Percentiles rank a stretch among this genome's conserved stretches.
These are phyloP conservation scores for Ascochyta viciae-villosae DNA, from an alignment of 2,329 filamentous ascomycete genomes.

Conservation along the genomic window DNA sequence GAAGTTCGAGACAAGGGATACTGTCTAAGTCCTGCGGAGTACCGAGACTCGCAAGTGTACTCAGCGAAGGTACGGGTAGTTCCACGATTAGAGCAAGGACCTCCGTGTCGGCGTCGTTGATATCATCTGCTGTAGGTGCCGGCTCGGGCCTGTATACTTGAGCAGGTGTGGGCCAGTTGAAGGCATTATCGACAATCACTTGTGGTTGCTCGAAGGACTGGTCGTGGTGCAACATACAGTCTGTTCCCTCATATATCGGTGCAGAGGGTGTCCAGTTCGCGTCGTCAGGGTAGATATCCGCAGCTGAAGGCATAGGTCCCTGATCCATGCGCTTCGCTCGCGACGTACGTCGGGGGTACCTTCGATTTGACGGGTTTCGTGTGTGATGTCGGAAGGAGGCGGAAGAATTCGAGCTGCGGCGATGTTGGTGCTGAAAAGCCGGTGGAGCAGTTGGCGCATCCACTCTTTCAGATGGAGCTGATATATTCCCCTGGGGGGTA, in stretches of 20 bases:
- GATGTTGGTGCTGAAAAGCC: neutral
- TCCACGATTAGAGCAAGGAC: conserved; percentile 17
- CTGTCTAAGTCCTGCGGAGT: neutral
- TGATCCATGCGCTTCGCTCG: conserved; percentile 37
- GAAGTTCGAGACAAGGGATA: conserved; percentile 1
- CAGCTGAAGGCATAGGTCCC: conserved; percentile 38
- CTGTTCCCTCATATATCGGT: neutral
- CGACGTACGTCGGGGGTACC: conserved; percentile 13
- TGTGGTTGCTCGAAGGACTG: neutral
- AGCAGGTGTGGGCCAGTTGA: conserved; percentile 28
- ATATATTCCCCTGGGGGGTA: neutral
- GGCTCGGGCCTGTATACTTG: conserved; percentile 19
- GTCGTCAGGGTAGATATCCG: conserved; percentile 44
- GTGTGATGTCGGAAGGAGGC: conserved; percentile 3
- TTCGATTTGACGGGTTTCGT: conserved; percentile 4
- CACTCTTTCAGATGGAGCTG: neutral
- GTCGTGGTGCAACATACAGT: neutral
- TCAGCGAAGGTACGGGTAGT: conserved; percentile 15
- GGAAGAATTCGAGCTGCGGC: conserved; percentile 9
- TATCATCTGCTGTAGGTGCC: conserved; percentile 18
- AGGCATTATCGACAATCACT: conserved; percentile 1
- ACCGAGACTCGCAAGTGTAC: conserved; percentile 11
- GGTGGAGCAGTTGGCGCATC: neutral
- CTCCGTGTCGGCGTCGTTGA: conserved; percentile 20
- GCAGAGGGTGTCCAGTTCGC: conserved; percentile 16